Conservation (phyloP, 768 basidiomycete species). For the Boletus rex-veris region DNA sequence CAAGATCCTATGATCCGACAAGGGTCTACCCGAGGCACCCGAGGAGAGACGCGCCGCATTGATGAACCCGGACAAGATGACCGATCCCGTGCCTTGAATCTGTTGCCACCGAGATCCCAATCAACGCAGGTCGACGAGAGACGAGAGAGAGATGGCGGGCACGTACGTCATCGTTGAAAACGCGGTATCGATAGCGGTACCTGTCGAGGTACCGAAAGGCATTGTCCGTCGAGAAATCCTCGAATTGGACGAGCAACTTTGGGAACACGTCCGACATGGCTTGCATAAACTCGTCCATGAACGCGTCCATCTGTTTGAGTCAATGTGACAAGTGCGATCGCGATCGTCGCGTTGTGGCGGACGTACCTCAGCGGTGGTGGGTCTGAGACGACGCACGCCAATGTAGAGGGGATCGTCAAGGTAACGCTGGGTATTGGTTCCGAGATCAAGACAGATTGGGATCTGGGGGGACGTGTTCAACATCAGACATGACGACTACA, state of each 20-base stretch:
- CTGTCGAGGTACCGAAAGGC: conserved; percentile 71
- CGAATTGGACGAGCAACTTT: conserved; percentile 66
- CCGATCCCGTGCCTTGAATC: conserved; percentile 74
- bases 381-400: conserved; percentile 58
- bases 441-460: conserved; percentile 71
- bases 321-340: background rate
- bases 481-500: background rate
- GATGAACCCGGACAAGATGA: conserved; percentile 71
- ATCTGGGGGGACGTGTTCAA: conserved; percentile 31
- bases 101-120: conserved; percentile 15
- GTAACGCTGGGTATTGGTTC: conserved; percentile 67
- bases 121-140: background rate
- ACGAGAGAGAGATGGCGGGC: background rate
- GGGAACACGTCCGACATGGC: conserved; percentile 66
- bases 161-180: conserved; percentile 74
- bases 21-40: conserved; percentile 37
- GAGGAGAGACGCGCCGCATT: conserved; percentile 66
- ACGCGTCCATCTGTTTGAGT: conserved; percentile 53
- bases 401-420: conserved; percentile 74
- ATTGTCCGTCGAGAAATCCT: conserved; percentile 76
- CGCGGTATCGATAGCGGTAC: conserved; percentile 54
- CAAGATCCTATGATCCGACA: conserved; percentile 52
- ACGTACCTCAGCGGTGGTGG: conserved; percentile 40
- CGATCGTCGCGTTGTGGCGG: background rate
- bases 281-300: conserved; percentile 76